Conservation (phyloP, 2,329 filamentous ascomycete species). For the Colletotrichum somersetense region DNA sequence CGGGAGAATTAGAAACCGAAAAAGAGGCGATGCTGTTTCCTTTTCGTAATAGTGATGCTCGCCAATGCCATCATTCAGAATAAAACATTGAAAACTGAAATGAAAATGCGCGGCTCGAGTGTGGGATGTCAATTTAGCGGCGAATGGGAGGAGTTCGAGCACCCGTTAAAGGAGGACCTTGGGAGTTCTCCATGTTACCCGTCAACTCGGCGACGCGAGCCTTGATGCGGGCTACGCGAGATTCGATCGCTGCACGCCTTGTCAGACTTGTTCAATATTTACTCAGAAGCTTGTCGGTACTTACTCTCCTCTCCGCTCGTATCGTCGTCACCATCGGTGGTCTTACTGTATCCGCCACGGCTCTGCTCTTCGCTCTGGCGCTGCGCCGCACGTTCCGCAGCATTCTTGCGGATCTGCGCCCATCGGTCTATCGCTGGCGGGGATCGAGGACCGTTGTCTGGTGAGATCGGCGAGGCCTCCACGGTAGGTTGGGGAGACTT, state of each 20-base stretch:
- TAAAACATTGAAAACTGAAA: background rate
- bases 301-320: slow-evolving; percentile 96
- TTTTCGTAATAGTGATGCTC: slow-evolving; percentile 7
- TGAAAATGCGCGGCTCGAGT: background rate
- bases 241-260: slow-evolving; percentile 82
- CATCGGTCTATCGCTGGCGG: slow-evolving; percentile 79
- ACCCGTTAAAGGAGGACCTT: slow-evolving; percentile 49
- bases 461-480: slow-evolving; percentile 46
- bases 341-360: slow-evolving; percentile 68
- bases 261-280: slow-evolving; percentile 44
- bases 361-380: slow-evolving; percentile 75
- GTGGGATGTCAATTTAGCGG: slow-evolving; percentile 26
- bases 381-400: slow-evolving; percentile 80
- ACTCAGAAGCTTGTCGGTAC: slow-evolving; percentile 53
- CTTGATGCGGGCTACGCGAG: slow-evolving; percentile 96
- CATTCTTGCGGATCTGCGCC: slow-evolving; percentile 96
- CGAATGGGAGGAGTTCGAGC: slow-evolving; percentile 32
- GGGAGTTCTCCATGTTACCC: slow-evolving; percentile 77
- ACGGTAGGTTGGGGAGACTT: slow-evolving; percentile 47
- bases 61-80: slow-evolving; percentile 18
- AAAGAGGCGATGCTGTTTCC: slow-evolving; percentile 11
- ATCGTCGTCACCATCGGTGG: slow-evolving; percentile 79
- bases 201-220: slow-evolving; percentile 96
- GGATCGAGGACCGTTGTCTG: slow-evolving; percentile 46
- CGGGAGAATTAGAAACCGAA: slow-evolving; percentile 28